A percentile compares a stretch with the other conserved stretches of the same genome.
phyloP scores from a whole-genome alignment of 192 early-diverging fungal genomes.

The Umbelopsis ramanniana region DNA sequence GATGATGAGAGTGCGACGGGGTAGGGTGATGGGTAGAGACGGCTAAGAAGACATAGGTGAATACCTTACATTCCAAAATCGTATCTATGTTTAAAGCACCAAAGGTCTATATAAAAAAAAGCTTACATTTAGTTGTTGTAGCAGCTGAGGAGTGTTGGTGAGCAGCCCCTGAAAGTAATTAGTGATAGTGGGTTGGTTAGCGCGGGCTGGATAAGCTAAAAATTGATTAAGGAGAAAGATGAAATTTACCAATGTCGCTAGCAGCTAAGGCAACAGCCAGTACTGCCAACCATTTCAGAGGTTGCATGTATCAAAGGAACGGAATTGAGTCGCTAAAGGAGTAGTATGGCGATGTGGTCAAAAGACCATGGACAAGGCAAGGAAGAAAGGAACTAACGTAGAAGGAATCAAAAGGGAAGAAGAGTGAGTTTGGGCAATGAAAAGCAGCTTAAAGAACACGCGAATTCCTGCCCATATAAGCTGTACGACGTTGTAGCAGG shows the following conservation, averaged over 20 bases:
- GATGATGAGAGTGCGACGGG: neutral
- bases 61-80: neutral
- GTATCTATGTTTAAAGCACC: too few species aligned
- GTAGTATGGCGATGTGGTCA: constrained; percentile 8
- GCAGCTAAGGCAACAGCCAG: constrained; percentile 19
- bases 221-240: neutral
- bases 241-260: constrained; percentile 18
- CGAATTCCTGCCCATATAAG: constrained; percentile 3
- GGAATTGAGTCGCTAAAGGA: constrained; percentile 8
- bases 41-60: neutral
- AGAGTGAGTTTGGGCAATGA: neutral
- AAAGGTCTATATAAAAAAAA: too few species aligned
- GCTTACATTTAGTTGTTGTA: neutral
- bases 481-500: constrained; percentile 16
- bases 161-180: neutral
- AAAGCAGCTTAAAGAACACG: constrained; percentile 17
- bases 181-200: neutral
- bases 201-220: neutral
- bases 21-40: neutral
- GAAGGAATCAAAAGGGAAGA: constrained; percentile 17
- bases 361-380: neutral
- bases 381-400: neutral
- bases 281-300: constrained; percentile 20
- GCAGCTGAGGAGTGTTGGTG: neutral
- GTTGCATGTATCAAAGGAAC: constrained; percentile 25